A percentile compares a stretch with the other conserved stretches of the same genome.
These are phyloP conservation scores for Pseudomassariella vexata DNA, from an alignment of 2,329 filamentous ascomycete species.

Conservation along the genomic window DNA sequence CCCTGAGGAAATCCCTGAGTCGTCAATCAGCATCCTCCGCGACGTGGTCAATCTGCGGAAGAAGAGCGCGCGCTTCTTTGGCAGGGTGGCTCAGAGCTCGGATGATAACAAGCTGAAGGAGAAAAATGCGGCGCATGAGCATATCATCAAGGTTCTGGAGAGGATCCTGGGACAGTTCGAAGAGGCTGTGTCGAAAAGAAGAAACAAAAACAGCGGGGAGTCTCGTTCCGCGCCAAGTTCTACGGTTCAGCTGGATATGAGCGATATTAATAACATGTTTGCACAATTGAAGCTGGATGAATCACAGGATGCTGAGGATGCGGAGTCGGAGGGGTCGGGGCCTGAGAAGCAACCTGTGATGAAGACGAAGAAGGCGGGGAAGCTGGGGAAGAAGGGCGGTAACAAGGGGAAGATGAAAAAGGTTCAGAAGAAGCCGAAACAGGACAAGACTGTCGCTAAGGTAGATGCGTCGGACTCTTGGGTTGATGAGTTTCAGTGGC, in stretches of 20 bases:
- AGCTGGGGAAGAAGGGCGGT: background rate
- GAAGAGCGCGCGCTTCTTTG: slow-evolving; percentile 19
- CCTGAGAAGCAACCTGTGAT: slow-evolving; percentile 5
- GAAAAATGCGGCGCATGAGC: slow-evolving; percentile 17
- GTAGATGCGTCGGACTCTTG: slow-evolving; percentile 7
- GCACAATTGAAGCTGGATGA: slow-evolving; percentile 17
- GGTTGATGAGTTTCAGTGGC: slow-evolving; percentile 17
- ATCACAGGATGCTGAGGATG: slow-evolving; percentile 9
- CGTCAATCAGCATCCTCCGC: slow-evolving; percentile 18
- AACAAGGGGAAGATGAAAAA: slow-evolving; percentile 9
- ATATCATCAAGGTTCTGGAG: slow-evolving; percentile 22
- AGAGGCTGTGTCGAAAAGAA: slow-evolving; percentile 10
- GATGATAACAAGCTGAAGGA: slow-evolving; percentile 13
- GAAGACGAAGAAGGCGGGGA: slow-evolving; percentile 8
- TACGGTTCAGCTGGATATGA: slow-evolving; percentile 8
- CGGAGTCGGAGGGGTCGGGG: slow-evolving; percentile 7
- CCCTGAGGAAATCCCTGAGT: slow-evolving; percentile 17
- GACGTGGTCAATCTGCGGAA: slow-evolving; percentile 21
- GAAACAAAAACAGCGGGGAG: slow-evolving; percentile 1
- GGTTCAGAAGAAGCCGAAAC: slow-evolving; percentile 4
- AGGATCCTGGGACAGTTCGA: slow-evolving; percentile 17
- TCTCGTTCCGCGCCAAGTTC: background rate
- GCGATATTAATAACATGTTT: slow-evolving; percentile 21
- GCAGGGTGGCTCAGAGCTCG: slow-evolving; percentile 9
- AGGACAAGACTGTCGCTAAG: slow-evolving; percentile 1